Evolutionary conservation across 2,329 filamentous ascomycete genomes (phyloP).

Genomic region (Decorospora gaudefroyi): DNA sequence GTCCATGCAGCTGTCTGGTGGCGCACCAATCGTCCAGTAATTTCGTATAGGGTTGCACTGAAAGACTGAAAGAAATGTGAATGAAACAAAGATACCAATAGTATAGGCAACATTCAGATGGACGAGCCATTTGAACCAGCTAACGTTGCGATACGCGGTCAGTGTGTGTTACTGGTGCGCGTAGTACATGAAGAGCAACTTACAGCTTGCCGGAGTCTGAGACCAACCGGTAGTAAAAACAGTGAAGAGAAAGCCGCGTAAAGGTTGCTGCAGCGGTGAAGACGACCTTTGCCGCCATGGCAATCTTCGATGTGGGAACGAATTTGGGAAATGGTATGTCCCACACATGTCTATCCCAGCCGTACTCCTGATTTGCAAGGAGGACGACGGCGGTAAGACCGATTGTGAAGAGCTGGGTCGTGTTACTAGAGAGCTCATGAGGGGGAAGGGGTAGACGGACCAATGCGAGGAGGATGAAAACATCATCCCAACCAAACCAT

Average conservation of each 20-base stretch:
- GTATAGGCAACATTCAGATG: slow-evolving; percentile 48
- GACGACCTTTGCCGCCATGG: slow-evolving; percentile 50
- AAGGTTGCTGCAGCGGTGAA: slow-evolving; percentile 52
- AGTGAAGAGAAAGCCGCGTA: slow-evolving; percentile 52
- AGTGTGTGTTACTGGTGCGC: not conserved
- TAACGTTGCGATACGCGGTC: not conserved
- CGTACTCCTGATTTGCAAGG: slow-evolving; percentile 49
- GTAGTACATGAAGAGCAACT: not conserved
- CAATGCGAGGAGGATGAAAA: slow-evolving; percentile 49
- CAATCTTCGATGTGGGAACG: slow-evolving; percentile 43
- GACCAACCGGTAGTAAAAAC: slow-evolving; percentile 54
- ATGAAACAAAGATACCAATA: slow-evolving; percentile 46
- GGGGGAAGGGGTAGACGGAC: slow-evolving; percentile 25
- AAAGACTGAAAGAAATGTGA: slow-evolving; percentile 45
- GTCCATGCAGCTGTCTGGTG: slow-evolving; percentile 44
- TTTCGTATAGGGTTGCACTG: slow-evolving; percentile 50
- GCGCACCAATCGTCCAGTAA: slow-evolving; percentile 50
- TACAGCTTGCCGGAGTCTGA: slow-evolving; percentile 44
- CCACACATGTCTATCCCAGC: slow-evolving; percentile 52
- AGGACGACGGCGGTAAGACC: slow-evolving; percentile 48
- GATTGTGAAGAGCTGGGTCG: slow-evolving; percentile 43
- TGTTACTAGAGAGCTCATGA: slow-evolving; percentile 8
- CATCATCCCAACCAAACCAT: slow-evolving; percentile 52
- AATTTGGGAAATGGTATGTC: slow-evolving; percentile 44
- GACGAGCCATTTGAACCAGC: slow-evolving; percentile 48